Base-by-base conservation (phyloP, 305 asterid genomes). In the Fraxinus angustifolia region DNA sequence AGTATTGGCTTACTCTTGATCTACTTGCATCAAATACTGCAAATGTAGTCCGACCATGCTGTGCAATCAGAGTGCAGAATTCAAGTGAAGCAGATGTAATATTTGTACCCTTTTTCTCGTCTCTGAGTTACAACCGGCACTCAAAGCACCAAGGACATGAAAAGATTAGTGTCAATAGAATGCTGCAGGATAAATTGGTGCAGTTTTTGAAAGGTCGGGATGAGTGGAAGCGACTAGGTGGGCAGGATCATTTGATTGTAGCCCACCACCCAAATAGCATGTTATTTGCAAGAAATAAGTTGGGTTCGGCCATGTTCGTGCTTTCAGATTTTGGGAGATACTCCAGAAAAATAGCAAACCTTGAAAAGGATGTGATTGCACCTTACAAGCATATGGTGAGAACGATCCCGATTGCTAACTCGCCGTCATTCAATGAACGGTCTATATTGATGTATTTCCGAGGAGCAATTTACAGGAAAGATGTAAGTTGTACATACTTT, bases 231-330 rank as follows among this genome's bases (percentile, higher is more conserved):
- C 82, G 85, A 48, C 71, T 53, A 26, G 90, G 88, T 2, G 98
- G 97, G 76, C 91, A 84, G 84, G 92, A 95, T 90, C 98, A 95
- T 83, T 56, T 93, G 73, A 86, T 95, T 16, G 82, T 95, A 1
- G 98, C 97, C 1, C 98, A 95, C 84, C 98, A 93, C 83, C 98
- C 98, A 2, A 95, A 93, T 87, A 95, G 99, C 84, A 82, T 95
- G 97, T 78, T 91, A 82, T 3, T 77, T 62, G 97, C 95, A n/a
- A 87, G 99, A 74, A 79, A 84, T 83, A 88, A 87, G 87, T 87
- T 95, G 12, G 86, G 90, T 65, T 88, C 92, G 23, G 86, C 92
- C 76, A 90, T 88, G 90, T 91, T 95, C 83, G 87, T 95, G 83
- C 93, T 95, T 42, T 88, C 99, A 4, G 98, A 95, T 81, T 93